These are phyloP conservation scores for Fusarium bulbicola DNA, from an alignment of 2,329 filamentous ascomycete species.

Conservation along the genomic window DNA sequence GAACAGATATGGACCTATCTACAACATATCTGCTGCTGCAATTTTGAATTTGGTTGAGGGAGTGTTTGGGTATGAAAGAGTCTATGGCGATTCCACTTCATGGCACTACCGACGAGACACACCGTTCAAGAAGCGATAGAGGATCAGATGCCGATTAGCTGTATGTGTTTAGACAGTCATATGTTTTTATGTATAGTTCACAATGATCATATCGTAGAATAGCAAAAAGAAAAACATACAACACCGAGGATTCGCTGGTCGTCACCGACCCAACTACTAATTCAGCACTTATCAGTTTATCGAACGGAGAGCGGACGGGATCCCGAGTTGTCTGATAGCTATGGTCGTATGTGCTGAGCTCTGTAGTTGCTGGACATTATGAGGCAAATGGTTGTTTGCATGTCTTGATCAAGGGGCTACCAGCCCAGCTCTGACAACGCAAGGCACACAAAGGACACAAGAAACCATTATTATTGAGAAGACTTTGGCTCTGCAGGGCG, in stretches of 20 bases:
- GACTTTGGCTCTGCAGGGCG: rapidly evolving
- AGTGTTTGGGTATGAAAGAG: conserved; percentile 54
- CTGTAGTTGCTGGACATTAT: background rate
- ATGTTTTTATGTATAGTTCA: background rate
- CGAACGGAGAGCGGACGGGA: conserved; percentile 30
- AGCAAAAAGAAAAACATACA: conserved; percentile 18
- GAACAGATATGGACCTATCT: conserved; percentile 44
- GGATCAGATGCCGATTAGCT: rapidly evolving
- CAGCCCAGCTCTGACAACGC: background rate
- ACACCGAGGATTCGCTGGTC: conserved; percentile 32
- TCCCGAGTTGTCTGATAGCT: conserved; percentile 30
- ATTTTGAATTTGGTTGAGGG: conserved; percentile 58
- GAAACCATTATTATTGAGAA: rapidly evolving
- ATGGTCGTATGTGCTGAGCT: conserved; percentile 19
- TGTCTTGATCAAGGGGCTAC: background rate
- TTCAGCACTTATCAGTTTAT: conserved; percentile 29
- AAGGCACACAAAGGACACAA: background rate
- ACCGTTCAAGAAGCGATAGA: conserved; percentile 15
- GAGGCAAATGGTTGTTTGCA: too few species aligned
- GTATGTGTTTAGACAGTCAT: background rate
- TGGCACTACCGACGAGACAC: conserved; percentile 43
- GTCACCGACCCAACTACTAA: conserved; percentile 30
- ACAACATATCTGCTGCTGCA: conserved; percentile 53
- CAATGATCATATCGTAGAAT: background rate
- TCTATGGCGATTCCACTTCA: conserved; percentile 29